Base-by-base conservation (phyloP, 495 filamentous ascomycete genomes). In the Coniosporium apollinis region DNA sequence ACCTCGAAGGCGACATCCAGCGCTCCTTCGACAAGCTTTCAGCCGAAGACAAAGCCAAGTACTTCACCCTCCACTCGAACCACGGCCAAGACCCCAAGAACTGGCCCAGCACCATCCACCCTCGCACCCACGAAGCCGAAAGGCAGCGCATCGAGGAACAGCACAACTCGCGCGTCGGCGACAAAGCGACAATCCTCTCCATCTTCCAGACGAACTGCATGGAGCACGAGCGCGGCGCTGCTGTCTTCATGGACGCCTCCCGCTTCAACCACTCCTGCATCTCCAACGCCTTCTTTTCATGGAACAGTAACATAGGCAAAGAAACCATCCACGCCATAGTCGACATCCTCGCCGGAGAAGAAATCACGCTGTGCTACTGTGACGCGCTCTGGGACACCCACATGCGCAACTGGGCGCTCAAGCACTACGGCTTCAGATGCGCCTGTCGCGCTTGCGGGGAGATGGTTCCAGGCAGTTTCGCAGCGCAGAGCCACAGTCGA, bases 261-360 rank as follows among this genome's bases (percentile, higher is more conserved):
- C 47, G 52, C 26, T 36, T 50, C 43, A 57, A 57, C 30, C 54
- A 57, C 34, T 44, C 42, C 21, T 57, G 54, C 42, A 46, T 43
- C 18, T 43, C 54, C 4, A 57, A 55, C 38, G 47, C 46, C n/a
- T 34, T 19, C 21, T 48, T 51, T 28, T 17, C 41, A 3, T 55
- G 50, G 52, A 57, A 56, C 28, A 9, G 20, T 1, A 29, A 19
- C 16, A 32, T 49, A 18, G 36, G 25, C 8, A 14, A 1, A 33
- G 38, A 48, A 16, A 51, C 44, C 8, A 35, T 57, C 5, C 40
- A 53, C 29, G 41, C 47, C 7, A 44, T 47, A 8, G 26, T 21
- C 5, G 49, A 55, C 24, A 45, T 57, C 36, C 5, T 36, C 18
- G 36, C 22, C 3, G 51, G 49, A 4, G 54, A 53, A 13, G 49